A percentile compares a stretch with the other conserved stretches of the same genome.
These are phyloP conservation scores for Elaeagnus macrophylla DNA, from an alignment of 306 rosid species.

Conservation along the genomic window DNA sequence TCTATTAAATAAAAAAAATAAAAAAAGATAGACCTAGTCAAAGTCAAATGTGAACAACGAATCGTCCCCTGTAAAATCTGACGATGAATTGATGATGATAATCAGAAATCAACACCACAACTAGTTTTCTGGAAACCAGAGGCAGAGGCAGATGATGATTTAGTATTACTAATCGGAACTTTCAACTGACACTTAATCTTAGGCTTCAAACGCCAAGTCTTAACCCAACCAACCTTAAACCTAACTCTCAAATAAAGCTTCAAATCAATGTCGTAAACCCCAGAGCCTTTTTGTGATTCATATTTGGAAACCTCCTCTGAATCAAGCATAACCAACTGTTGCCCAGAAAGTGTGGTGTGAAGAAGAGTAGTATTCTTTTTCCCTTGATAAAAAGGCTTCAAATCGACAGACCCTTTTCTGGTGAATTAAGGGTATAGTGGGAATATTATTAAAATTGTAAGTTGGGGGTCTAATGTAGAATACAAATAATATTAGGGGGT, in stretches of 20 bases:
- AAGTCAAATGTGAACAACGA: too few relatives aligned
- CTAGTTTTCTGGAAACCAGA: too few relatives aligned
- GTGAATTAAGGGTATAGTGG: too few relatives aligned
- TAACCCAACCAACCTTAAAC: slow-evolving; percentile 6
- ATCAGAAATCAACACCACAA: too few relatives aligned
- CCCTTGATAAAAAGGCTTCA: slow-evolving; percentile 2
- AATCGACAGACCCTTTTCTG: slow-evolving; percentile 6
- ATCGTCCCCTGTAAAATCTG: too few relatives aligned
- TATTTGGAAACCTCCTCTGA: slow-evolving; percentile 4
- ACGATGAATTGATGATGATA: too few relatives aligned
- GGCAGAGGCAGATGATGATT: too few relatives aligned
- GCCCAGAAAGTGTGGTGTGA: slow-evolving; percentile 4
- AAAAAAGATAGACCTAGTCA: too few relatives aligned
- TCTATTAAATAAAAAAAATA: too few relatives aligned
- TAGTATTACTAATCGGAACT: slow-evolving; percentile 7
- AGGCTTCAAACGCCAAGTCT: slow-evolving; percentile 7
- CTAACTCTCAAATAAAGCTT: slow-evolving; percentile 10
- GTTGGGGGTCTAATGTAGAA: too few relatives aligned
- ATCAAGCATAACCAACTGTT: neutral
- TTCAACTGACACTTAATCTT: slow-evolving; percentile 19
- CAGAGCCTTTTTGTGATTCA: neutral
- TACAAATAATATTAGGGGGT: too few relatives aligned
- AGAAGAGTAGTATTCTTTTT: slow-evolving; percentile 11
- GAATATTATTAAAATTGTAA: too few relatives aligned
- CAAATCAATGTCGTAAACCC: slow-evolving; percentile 13